Conservation (phyloP, 345 rosid genomes). For the Eucalyptus paniculata region DNA sequence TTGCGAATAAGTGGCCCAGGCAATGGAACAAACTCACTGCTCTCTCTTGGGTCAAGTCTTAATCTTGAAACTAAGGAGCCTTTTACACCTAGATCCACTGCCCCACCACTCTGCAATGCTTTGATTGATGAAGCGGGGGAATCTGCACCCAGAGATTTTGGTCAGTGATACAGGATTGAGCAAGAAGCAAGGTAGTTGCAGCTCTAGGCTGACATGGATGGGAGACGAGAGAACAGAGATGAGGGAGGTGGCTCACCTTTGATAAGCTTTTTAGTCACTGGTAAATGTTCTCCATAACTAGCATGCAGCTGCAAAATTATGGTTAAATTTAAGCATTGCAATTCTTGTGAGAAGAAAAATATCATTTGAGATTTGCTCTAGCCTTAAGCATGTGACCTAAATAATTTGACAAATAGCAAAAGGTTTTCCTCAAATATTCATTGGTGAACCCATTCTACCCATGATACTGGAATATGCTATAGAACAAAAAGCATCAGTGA, state of each 20-base stretch:
- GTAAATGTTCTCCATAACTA: slow-evolving; percentile 40
- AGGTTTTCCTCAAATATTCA: not conserved
- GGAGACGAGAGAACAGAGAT: not conserved
- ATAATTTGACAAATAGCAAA: not conserved
- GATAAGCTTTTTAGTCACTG: not conserved
- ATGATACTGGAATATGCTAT: not conserved
- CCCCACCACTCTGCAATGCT: slow-evolving; percentile 30
- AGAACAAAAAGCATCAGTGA: not conserved
- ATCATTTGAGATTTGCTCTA: not conserved
- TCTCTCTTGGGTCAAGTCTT: slow-evolving; percentile 60
- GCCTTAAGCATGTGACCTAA: not conserved
- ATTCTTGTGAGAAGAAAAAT: not conserved
- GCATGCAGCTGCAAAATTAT: slow-evolving; percentile 67
- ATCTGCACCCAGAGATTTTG: not conserved
- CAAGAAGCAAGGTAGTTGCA: not conserved
- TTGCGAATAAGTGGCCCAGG: slow-evolving; percentile 82
- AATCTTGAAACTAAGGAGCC: slow-evolving; percentile 73
- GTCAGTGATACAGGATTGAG: not conserved
- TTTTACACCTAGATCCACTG: slow-evolving; percentile 18
- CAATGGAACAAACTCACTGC: slow-evolving; percentile 62
- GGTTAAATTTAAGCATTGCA: not conserved
- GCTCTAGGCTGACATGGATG: not conserved
- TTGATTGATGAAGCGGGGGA: slow-evolving; percentile 4
- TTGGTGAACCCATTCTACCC: not conserved
- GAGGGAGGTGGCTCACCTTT: not conserved